Conservation (phyloP, 2,329 filamentous ascomycete genomes). For the Penicillium sclerotigenum region DNA sequence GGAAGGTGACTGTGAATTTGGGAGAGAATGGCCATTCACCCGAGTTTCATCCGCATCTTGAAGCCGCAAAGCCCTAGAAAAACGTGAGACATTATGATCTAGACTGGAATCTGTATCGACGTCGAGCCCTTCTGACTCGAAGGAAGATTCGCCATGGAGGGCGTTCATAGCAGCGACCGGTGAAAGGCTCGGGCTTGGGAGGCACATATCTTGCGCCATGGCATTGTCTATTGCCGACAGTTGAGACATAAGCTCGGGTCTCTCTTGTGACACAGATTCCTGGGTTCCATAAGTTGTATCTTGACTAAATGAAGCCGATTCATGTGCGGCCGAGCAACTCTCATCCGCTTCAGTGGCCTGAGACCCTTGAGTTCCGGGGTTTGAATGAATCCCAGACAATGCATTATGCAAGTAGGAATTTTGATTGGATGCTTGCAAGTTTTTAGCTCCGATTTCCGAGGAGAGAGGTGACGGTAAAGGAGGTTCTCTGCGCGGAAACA, state of each 20-base stretch:
- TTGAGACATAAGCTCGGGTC: constrained; percentile 25
- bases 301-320: constrained; percentile 23
- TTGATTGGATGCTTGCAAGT: constrained; percentile 1
- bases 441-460: constrained; percentile 28
- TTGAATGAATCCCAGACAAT: constrained; percentile 3
- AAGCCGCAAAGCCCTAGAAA: constrained; percentile 20
- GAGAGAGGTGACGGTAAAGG: constrained; percentile 33
- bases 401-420: constrained; percentile 20
- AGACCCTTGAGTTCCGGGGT: constrained; percentile 3
- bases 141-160: constrained; percentile 43
- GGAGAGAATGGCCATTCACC: constrained; percentile 2
- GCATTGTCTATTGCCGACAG: constrained; percentile 63
- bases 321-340: constrained; percentile 9
- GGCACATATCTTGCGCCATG: constrained; percentile 78
- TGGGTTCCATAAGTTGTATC: constrained; percentile 23
- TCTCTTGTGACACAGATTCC: constrained; percentile 20
- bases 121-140: constrained; percentile 42
- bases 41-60: constrained; percentile 16
- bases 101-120: constrained; percentile 44
- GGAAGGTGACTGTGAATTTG: constrained; percentile 31
- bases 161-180: constrained; percentile 76
- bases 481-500: constrained; percentile 33
- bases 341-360: constrained; percentile 12
- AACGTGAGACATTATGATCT: constrained; percentile 36
- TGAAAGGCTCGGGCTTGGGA: constrained; percentile 91